Evolutionary conservation across 2,329 filamentous ascomycete species (phyloP).

Genomic region (Colletotrichum simmondsii): DNA sequence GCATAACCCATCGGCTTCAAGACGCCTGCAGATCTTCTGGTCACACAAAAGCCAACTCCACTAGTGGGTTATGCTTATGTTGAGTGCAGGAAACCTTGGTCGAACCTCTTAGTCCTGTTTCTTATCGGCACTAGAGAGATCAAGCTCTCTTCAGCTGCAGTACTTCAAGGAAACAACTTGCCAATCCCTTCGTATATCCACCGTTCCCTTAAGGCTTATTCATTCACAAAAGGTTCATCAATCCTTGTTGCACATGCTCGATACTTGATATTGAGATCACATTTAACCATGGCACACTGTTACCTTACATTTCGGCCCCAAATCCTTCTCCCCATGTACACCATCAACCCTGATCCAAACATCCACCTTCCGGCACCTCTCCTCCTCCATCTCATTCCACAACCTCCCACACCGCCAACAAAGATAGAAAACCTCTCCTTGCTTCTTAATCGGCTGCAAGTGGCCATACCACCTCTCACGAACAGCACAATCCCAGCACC

Average conservation of each 20-base stretch:
- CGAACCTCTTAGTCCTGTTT: background rate
- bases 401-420: conserved; percentile 4
- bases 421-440: background rate
- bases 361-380: background rate
- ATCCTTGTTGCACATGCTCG: too few species aligned
- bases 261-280: too few species aligned
- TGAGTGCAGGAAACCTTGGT: background rate
- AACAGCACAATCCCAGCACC: conserved; percentile 20
- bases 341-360: background rate
- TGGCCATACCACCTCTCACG: background rate
- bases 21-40: background rate
- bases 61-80: background rate
- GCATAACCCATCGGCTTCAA: background rate
- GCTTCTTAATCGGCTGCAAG: conserved; percentile 10
- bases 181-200: background rate
- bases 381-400: background rate
- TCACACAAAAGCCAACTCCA: background rate
- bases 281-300: background rate
- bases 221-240: too few species aligned
- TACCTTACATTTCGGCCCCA: background rate
- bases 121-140: background rate
- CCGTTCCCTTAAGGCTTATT: too few species aligned
- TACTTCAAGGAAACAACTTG: background rate
- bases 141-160: background rate
- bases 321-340: background rate